Percentiles rank a stretch among this genome's conserved stretches.
Conservation (phyloP, 2,329 filamentous ascomycete genomes). For the Diaporthe helianthi region DNA sequence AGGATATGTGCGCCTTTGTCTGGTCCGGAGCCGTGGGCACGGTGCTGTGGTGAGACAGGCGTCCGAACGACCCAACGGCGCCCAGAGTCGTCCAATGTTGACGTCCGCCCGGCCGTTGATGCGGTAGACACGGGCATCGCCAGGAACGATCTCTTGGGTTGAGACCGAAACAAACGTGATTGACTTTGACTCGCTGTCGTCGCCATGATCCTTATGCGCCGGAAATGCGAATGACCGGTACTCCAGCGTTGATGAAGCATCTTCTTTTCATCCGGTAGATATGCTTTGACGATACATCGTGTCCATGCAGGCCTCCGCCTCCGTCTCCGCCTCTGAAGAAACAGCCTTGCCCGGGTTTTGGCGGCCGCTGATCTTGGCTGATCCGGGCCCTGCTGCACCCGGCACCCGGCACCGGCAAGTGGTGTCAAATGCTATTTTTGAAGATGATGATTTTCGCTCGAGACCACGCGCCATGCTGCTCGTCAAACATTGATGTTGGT, state of each 20-base stretch:
- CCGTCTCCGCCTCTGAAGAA: not conserved
- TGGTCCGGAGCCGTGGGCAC: not conserved
- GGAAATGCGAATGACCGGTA: not conserved
- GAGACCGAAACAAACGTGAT: not conserved
- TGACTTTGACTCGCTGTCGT: not conserved
- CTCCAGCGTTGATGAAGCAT: not conserved
- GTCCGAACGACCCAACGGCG: not conserved
- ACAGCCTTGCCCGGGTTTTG: not conserved
- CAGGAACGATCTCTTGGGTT: not conserved
- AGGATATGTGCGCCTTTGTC: not conserved
- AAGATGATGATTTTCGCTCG: not conserved
- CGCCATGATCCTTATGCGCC: not conserved
- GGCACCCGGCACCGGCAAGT: no score
- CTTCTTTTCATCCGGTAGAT: not conserved
- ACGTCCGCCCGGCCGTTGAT: not conserved
- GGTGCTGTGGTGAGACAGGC: not conserved
- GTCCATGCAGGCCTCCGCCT: not conserved
- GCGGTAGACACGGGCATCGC: not conserved
- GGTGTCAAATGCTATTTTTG: not conserved
- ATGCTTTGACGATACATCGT: constrained; percentile 10
- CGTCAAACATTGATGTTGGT: not conserved
- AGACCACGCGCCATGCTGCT: not conserved
- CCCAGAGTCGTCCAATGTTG: not conserved
- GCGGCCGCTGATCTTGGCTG: constrained; percentile 6
- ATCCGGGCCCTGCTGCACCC: not conserved